Base-by-base conservation (phyloP, 2,329 filamentous ascomycete species). In the Ramularia collo-cygni region DNA sequence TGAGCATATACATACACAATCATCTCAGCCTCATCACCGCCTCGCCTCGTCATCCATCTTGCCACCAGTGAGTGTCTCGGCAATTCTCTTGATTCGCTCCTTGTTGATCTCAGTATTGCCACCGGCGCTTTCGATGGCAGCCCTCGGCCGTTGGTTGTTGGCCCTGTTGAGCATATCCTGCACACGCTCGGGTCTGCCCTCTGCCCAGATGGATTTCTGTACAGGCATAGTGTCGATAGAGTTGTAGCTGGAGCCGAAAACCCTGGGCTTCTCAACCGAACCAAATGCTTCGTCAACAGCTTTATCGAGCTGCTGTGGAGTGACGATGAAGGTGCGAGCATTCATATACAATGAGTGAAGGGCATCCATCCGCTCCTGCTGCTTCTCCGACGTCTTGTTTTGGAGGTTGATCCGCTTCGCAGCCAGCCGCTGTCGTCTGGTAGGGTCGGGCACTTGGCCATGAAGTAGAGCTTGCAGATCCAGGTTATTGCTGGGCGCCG, bases 271-370 rank as follows among this genome's bases (percentile, higher is more conserved):
- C 17, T 67, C 64, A 5, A 77, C 72, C 17, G 79, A 77, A 12
- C 77, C 74, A 65, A 95, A 98, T n/a, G 82, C 72, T 47, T 72
- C 67, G 15, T 93, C 83, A 41, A 95, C 81, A 50, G 79, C 75
- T 12, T 71, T 70, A 52, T 84, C 75, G 24, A 98, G 75, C 61
- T 94, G 82, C 36, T 74, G 67, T 61, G 94, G 88, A 16, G 75
- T 81, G 13, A 87, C 81, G 59, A 98, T 95, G 66, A 96, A 98
- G 28, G 77, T 70, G 17, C 83, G 77, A 4, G 92, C 88, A 53
- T 88, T 84, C 67, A 92, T 84, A 66, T 98, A 98, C 9, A 98
- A 75, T 43, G 85, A 80, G 64, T 95, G 86, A 19, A 98, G 67
- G 12, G 81, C 75, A 50, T 90, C 78, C 45, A 76, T 42, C 4